Base-by-base conservation (phyloP, 805 yeast species). In the Metschnikowia anglica region DNA sequence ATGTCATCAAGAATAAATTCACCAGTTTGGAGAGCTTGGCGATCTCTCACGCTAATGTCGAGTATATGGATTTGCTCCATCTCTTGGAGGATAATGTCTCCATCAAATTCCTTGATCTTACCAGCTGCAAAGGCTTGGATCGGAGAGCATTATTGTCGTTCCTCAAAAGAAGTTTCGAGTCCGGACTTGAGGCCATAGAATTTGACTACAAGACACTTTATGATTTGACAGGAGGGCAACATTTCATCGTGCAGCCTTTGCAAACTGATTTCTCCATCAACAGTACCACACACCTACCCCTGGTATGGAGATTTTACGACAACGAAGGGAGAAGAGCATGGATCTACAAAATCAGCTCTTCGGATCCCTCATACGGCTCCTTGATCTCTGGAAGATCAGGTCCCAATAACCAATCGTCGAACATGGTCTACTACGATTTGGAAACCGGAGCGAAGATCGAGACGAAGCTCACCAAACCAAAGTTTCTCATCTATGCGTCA, bases 261-360 rank as follows among this genome's bases (percentile, higher is more conserved):
- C 66, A 59, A 32, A 59, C 61, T 4, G 61, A 66, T 4, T 65
- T 62, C 48, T 43, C 50, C 28, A 48, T 59, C 27, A 54, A 56
- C 34, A 44, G 42, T 33, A 56, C 58, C n/a, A 45, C 51, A 7
- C 48, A 43, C 15, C 52, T 58, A 10, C 68, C 72, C 8, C 61
- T 58, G 40, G 56, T 66, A 1, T 78, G 83, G 83, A 75, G 71
- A 52, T 68, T 70, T 43, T 75, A 67, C 55, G 81, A 77, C 51
- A 74, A 77, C 43, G 81, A 79, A 51, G 95, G 95, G 4, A 72
- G 96, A 47, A 72, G 97, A 47, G 82, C 87, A 10, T 88, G 96
- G 96, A 60, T 88, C 13, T 83, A 80, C 61, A 78, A 74, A 55
- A 63, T 69, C 17, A 54, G 56, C 13, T 51, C 62, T 12, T 34